Evolutionary conservation across 176 grass and related monocot species (phyloP).

Genomic region (Poa pratensis): DNA sequence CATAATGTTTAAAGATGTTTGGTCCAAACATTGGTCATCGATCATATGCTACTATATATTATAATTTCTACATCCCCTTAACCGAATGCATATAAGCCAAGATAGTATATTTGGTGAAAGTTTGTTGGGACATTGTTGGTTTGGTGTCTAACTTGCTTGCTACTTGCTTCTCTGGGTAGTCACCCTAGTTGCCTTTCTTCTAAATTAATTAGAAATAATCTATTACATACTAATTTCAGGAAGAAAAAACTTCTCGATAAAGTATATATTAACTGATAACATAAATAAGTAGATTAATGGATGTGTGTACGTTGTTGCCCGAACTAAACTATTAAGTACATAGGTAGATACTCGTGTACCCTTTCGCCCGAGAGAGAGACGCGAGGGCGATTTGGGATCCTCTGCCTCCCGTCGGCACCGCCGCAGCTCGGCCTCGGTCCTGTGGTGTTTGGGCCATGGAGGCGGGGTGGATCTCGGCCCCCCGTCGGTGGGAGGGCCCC

Average conservation of each 20-base stretch:
- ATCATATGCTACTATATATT: not conserved
- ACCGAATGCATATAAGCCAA: not conserved
- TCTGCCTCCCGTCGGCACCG: too few species aligned
- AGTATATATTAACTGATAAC: too few species aligned
- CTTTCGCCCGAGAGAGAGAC: too few species aligned
- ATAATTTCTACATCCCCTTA: conserved; percentile 1
- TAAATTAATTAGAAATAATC: conserved; percentile 1
- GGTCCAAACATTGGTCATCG: conserved; percentile 29
- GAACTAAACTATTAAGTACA: too few species aligned
- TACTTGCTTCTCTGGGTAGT: conserved; percentile 22
- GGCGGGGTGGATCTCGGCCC: too few species aligned
- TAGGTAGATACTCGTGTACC: too few species aligned
- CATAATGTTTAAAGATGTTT: conserved; percentile 40
- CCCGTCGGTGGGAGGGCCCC: too few species aligned
- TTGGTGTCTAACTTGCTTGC: not conserved
- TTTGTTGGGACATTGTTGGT: conserved; percentile 28
- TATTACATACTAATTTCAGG: not conserved
- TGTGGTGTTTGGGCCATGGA: too few species aligned
- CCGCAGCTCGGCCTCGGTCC: too few species aligned
- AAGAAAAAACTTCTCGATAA: not conserved
- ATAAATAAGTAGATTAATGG: too few species aligned
- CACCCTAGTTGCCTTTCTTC: conserved; percentile 3
- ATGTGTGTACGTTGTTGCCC: too few species aligned
- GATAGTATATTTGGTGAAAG: conserved; percentile 23
- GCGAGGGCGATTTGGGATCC: too few species aligned